These are phyloP conservation scores for Trametes punicea DNA, from an alignment of 768 basidiomycete genomes.

Conservation along the genomic window DNA sequence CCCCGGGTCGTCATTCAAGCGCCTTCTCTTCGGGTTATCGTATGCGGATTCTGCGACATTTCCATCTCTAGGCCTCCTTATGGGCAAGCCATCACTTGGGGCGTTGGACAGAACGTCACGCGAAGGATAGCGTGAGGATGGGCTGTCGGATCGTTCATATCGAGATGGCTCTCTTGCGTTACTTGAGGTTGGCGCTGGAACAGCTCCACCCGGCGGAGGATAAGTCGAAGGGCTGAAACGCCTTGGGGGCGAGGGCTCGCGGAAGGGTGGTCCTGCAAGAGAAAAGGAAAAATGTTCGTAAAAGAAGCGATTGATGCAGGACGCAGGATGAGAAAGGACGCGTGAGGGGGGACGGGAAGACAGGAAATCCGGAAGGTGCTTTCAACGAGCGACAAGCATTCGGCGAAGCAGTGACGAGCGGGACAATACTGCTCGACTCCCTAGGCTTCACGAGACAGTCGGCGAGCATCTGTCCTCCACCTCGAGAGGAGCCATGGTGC, in stretches of 20 bases:
- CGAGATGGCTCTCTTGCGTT: conserved; percentile 2
- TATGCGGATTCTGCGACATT: conserved; percentile 4
- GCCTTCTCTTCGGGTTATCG: conserved; percentile 25
- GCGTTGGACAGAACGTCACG: conserved; percentile 11
- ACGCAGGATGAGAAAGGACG: conserved; percentile 29
- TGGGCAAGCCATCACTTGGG: conserved; percentile 9
- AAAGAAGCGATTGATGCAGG: conserved; percentile 33
- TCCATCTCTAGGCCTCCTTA: conserved; percentile 22
- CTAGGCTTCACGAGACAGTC: conserved; percentile 41
- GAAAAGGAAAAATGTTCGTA: conserved; percentile 38
- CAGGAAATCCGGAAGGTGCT: conserved; percentile 41
- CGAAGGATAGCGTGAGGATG: neutral
- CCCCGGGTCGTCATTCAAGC: conserved; percentile 21
- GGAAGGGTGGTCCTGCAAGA: conserved; percentile 47
- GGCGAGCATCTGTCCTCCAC: conserved; percentile 27
- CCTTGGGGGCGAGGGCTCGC: conserved; percentile 31
- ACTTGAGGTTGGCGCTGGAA: neutral
- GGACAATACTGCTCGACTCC: conserved; percentile 39
- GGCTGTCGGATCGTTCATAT: neutral
- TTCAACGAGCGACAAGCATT: conserved; percentile 37
- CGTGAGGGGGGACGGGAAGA: conserved; percentile 32
- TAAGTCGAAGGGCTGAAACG: conserved; percentile 20
- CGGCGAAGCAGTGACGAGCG: conserved; percentile 31
- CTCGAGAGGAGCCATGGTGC: conserved; percentile 36
- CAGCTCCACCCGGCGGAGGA: conserved; percentile 12